Conservation (phyloP, 2,329 filamentous ascomycete genomes). For the Rhinocladiella mackenziei region DNA sequence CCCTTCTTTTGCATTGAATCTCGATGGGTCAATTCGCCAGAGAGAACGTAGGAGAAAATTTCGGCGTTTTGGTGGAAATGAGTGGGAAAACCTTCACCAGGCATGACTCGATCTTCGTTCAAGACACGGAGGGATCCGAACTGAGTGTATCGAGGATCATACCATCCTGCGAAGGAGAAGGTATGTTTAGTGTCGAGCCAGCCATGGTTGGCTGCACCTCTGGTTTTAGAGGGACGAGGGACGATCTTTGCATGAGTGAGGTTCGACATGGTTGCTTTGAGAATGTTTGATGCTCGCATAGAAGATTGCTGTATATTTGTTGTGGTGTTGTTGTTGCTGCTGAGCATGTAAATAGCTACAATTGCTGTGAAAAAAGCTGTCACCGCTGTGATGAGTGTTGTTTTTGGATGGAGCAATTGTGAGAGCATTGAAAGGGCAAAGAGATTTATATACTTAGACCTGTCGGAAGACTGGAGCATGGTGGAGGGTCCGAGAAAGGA, state of each 20-base stretch:
- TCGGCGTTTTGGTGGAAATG: slow-evolving; percentile 83
- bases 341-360: slow-evolving; percentile 24
- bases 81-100: slow-evolving; percentile 73
- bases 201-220: slow-evolving; percentile 76
- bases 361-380: slow-evolving; percentile 22
- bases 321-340: slow-evolving; percentile 10
- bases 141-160: slow-evolving; percentile 61
- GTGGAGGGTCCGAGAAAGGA: slow-evolving; percentile 21
- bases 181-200: slow-evolving; percentile 87
- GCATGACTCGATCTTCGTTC: slow-evolving; percentile 79
- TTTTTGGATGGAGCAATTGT: slow-evolving; percentile 22
- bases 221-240: slow-evolving; percentile 65
- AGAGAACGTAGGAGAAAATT: slow-evolving; percentile 85
- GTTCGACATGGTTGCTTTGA: slow-evolving; percentile 53
- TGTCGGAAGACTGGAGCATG: slow-evolving; percentile 17
- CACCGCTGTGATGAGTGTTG: slow-evolving; percentile 20
- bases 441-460: slow-evolving; percentile 27
- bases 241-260: slow-evolving; percentile 68
- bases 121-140: slow-evolving; percentile 79
- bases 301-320: slow-evolving; percentile 9
- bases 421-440: slow-evolving; percentile 22
- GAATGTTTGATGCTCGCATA: slow-evolving; percentile 26
- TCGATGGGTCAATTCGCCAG: slow-evolving; percentile 79
- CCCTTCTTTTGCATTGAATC: slow-evolving; percentile 77
- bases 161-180: slow-evolving; percentile 73